Evolutionary conservation across 2,329 filamentous ascomycete species (phyloP).

Genomic region (Penicillium sclerotiorum): DNA sequence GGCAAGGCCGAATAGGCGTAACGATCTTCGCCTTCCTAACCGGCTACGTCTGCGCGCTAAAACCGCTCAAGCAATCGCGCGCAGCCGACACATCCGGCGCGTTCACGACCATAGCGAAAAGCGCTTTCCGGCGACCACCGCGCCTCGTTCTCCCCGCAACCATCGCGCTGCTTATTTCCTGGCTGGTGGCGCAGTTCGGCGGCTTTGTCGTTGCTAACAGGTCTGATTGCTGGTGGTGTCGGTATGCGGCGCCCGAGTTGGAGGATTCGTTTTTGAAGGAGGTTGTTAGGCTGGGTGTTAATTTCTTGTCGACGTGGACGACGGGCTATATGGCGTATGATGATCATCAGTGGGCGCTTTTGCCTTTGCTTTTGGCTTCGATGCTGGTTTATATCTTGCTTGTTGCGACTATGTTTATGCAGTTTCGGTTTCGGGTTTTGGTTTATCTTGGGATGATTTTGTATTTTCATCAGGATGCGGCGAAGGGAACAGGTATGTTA

Average conservation of each 20-base stretch:
- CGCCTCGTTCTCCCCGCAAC: conserved; percentile 56
- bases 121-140: conserved; percentile 56
- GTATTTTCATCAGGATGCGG: conserved; percentile 54
- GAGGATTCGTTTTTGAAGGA: conserved; percentile 50
- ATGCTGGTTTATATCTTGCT: conserved; percentile 56
- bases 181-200: conserved; percentile 52
- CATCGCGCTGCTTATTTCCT: conserved; percentile 55
- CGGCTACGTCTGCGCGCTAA: conserved; percentile 59
- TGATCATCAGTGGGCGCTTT: conserved; percentile 59
- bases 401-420: conserved; percentile 48
- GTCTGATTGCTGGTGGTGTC: conserved; percentile 56
- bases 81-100: conserved; percentile 49
- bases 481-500: conserved; percentile 49
- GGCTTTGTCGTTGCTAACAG: conserved; percentile 52
- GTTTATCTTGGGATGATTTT: conserved; percentile 50
- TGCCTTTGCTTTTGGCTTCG: conserved; percentile 53
- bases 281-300: conserved; percentile 47
- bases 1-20: conserved; percentile 58
- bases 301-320: conserved; percentile 55
- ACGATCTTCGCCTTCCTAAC: conserved; percentile 61
- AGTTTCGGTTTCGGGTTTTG: conserved; percentile 51
- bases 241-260: conserved; percentile 51
- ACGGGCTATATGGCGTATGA: conserved; percentile 56
- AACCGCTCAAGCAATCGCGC: conserved; percentile 55
- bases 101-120: conserved; percentile 54